Conservation (phyloP, 208 protist species). For the Trypanosoma caninum region DNA sequence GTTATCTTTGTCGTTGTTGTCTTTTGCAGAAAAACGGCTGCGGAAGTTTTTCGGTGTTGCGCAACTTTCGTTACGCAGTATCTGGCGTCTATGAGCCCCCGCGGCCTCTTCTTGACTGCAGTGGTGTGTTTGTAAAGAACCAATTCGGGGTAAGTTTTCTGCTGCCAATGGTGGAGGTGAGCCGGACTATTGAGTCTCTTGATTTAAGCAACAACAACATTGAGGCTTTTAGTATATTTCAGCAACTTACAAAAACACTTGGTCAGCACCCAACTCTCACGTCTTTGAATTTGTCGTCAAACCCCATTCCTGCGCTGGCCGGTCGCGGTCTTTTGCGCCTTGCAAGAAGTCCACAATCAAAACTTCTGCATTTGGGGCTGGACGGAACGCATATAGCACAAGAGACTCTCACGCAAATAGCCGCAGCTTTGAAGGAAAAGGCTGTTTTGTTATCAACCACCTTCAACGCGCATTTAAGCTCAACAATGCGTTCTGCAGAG, state of each 20-base stretch:
- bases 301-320: constrained; percentile 75
- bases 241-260: constrained; percentile 52
- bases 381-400: constrained; percentile 50
- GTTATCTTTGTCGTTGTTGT: constrained; percentile 49
- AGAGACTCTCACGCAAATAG: constrained; percentile 63
- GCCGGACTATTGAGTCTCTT: constrained; percentile 40
- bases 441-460: constrained; percentile 2
- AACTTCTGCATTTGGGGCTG: constrained; percentile 49
- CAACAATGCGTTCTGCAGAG: constrained; percentile 1
- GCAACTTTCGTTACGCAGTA: constrained; percentile 62
- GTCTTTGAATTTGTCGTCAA: constrained; percentile 66
- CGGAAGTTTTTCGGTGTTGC: constrained; percentile 37
- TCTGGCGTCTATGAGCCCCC: constrained; percentile 48
- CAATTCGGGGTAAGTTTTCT: constrained; percentile 61
- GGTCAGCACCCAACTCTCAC: constrained; percentile 46
- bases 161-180: constrained; percentile 63
- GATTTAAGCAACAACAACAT: constrained; percentile 82
- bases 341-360: constrained; percentile 57
- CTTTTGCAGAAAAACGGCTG: constrained; percentile 47
- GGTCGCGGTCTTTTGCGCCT: constrained; percentile 65
- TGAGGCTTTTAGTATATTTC: constrained; percentile 57
- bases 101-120: constrained; percentile 42
- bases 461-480: constrained; percentile 6
- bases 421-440: constrained; percentile 56
- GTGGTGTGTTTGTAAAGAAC: constrained; percentile 50